Percentiles rank a stretch among this genome's conserved stretches.
phyloP scores from a whole-genome alignment of 805 yeast species.

The Kluyveromyces siamensis region DNA sequence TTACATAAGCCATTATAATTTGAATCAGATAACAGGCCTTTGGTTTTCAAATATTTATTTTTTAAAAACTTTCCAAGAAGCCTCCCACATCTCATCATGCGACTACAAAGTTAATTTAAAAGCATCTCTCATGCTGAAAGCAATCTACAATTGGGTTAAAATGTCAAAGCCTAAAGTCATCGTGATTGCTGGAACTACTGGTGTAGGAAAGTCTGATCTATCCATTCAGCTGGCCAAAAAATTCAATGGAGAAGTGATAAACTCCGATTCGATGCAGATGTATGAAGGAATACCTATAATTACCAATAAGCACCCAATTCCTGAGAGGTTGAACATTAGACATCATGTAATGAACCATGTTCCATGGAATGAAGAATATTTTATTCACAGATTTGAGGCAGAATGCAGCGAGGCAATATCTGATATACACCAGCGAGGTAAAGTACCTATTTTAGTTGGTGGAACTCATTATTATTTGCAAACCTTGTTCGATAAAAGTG shows the following conservation, averaged over 20 bases:
- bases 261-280: slow-evolving; percentile 97
- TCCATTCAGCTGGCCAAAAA: slow-evolving; percentile 58
- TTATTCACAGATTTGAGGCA: slow-evolving; percentile 63
- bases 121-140: not conserved
- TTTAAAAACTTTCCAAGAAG: not conserved
- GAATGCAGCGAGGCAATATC: slow-evolving; percentile 60
- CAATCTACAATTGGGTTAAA: not conserved
- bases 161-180: slow-evolving; percentile 33
- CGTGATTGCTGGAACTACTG: slow-evolving; percentile 86
- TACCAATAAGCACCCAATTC: slow-evolving; percentile 85
- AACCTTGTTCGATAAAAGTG: slow-evolving; percentile 59
- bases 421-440: slow-evolving; percentile 57
- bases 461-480: slow-evolving; percentile 94
- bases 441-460: slow-evolving; percentile 83
- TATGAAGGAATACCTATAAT: slow-evolving; percentile 64
- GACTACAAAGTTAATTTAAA: no score
- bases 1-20: no score
- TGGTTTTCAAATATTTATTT: not conserved
- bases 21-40: no score
- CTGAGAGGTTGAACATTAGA: slow-evolving; percentile 61
- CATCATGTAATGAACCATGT: slow-evolving; percentile 89
- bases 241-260: slow-evolving; percentile 80
- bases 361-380: slow-evolving; percentile 72
- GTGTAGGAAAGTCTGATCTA: slow-evolving; percentile 88
- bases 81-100: no score